Evolutionary conservation across 2,329 filamentous ascomycete genomes (phyloP), one percentile per base, ranked within the genome.

Genomic region (Talaromyces sp.): DNA sequence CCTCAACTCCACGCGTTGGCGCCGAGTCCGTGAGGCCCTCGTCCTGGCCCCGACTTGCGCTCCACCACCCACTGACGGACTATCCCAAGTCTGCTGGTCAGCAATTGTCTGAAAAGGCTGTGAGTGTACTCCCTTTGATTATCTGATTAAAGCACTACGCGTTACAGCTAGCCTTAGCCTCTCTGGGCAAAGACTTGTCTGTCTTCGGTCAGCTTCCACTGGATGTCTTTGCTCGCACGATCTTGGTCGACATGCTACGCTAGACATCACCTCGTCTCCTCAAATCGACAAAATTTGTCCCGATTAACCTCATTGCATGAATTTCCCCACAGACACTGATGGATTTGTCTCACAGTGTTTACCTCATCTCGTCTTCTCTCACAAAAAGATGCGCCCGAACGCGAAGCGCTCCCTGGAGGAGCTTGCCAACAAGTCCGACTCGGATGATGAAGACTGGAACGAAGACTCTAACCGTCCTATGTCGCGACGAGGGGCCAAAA

Each of bases 361-460:
- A 19, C 9, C 11, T 8, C 16, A 7, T 32, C 41, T 39, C 22
- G 16, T 22, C n/a, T 24, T 9, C 48, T 17, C 8, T 48, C 52
- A 14, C 55, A 46, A 42, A 64, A 63, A 35, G 51, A 73, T 74
- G 72, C 61, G 67, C 53, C 66, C 64, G 50, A 36, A 35, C 44
- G 49, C 62, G 36, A 77, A 77, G 62, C 73, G 75, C 49, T 67
- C 71, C 30, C 58, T 76, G 40, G 75, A 76, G 61, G 76, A 77
- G 57, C 60, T 76, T 42, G 74, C 62, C 47, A 70, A 69, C 52
- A 73, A 72, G 50, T 77, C 76, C 8, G 75, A 77, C 55, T 75
- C 75, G 6, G 66, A 75, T 22, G 76, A 79, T 43, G 71, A 72
- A 37, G 76, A 79, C 56, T 79, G 77, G 63, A 70, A 61, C 47